Percentiles rank a stretch among this genome's conserved stretches.
phyloP scores from a whole-genome alignment of 2,329 filamentous ascomycete species.

The Intubia oerlemansii region DNA sequence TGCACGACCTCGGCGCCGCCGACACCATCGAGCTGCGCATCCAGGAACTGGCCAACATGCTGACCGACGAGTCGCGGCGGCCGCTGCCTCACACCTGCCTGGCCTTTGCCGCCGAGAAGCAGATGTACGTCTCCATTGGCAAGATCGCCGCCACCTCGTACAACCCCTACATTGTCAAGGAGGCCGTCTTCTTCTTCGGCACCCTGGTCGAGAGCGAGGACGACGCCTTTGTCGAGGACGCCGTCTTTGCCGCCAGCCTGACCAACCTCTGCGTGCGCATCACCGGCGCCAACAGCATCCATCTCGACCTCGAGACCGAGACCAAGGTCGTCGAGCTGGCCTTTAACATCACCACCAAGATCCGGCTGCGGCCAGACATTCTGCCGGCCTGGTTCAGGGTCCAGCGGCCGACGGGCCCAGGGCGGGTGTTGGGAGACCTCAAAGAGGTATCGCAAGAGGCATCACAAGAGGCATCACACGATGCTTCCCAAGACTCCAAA shows the following conservation, averaged over 20 bases:
- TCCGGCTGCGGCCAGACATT: constrained; percentile 70
- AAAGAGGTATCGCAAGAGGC: too few relatives aligned
- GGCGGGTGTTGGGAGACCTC: too few relatives aligned
- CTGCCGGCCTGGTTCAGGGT: constrained; percentile 88
- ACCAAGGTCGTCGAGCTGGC: constrained; percentile 77
- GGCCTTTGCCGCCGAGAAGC: constrained; percentile 62
- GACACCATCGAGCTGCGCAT: constrained; percentile 40
- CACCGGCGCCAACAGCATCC: constrained; percentile 49
- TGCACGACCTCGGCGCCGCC: constrained; percentile 37
- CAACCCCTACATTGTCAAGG: constrained; percentile 68
- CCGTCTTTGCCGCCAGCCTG: constrained; percentile 65
- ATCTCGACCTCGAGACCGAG: constrained; percentile 63
- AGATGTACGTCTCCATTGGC: constrained; percentile 75
- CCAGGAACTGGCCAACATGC: constrained; percentile 45
- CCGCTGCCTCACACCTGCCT: constrained; percentile 85
- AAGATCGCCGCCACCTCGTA: constrained; percentile 74
- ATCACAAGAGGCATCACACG: too few relatives aligned
- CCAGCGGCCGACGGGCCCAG: too few relatives aligned
- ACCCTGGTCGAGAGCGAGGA: constrained; percentile 91
- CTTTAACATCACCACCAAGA: constrained; percentile 94
- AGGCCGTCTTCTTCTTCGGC: constrained; percentile 71
- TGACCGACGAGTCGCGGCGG: constrained; percentile 74
- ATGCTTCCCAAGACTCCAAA: too few relatives aligned
- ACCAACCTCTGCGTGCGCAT: constrained; percentile 72
- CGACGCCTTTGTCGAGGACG: constrained; percentile 79